Base-by-base conservation (phyloP, 306 rosid species). In the Sophora flavescens region DNA sequence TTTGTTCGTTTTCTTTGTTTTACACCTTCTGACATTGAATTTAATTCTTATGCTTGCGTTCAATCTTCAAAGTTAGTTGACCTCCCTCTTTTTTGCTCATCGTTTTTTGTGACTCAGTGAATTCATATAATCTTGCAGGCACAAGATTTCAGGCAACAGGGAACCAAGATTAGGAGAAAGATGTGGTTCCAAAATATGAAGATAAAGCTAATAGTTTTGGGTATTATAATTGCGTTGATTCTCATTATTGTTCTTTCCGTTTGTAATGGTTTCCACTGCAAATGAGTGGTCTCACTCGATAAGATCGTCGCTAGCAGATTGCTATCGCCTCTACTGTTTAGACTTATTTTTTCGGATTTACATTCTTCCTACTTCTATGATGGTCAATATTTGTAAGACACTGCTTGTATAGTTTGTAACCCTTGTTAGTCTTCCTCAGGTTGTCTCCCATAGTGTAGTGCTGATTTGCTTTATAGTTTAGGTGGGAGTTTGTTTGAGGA, bases 151-250 rank as follows among this genome's bases (percentile, higher is more conserved):
- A 88, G 89, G 88, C 91, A 88, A 85, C 98, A 93, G 75, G 98
- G 98, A 77, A 93, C 98, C 76, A 74, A 88, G 90, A 84, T 93
- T 75, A 91, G 89, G 87, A 91, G 98, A 80, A 91, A 91, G 91
- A 93, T 93, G 98, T 93, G 98, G 97, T 78, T 82, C 32, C 89
- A 93, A 81, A 93, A 93, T 83, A 93, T 93, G 98, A 93, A 93
- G 91, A 84, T 89, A 63, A 93, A 91, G 88, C 85, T 93, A 52
- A 82, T 93, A 53, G 97, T 89, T 81, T 70, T 91, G 82, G 98
- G 79, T 38, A 93, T 93, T 87, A 22, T 91, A n/a, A 59, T 89
- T 14, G 88, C 89, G 13, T 62, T 93, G 74, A 91, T 93, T 85
- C 92, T 91, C 80, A 86, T 93, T 39, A 85, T 93, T 22, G 85